Base-by-base conservation (phyloP, 805 yeast genomes). In the Lipomyces anomalus region DNA sequence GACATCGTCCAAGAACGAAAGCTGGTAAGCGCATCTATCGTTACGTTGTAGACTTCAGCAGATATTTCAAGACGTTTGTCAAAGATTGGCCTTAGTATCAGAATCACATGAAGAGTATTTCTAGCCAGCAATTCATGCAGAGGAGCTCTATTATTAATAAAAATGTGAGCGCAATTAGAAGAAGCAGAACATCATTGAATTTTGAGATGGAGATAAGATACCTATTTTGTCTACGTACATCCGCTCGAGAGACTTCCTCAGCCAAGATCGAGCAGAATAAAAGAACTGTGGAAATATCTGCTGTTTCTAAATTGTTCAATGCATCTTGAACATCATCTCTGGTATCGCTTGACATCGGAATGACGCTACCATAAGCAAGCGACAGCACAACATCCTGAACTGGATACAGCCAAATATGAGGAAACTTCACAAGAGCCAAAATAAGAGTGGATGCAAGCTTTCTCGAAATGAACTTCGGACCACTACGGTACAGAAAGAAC, bases 201-300 rank as follows among this genome's bases (percentile, higher is more conserved):
- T 13, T 13, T 28, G 38, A 22, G 3, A 2, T 9, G n/a, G n/a
- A 36, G 35, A n/a, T 22, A 22, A 20, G 23, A 6, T 22, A 44
- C 49, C 46, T 32, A 22, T 38, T 43, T 21, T 29, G 45, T 17
- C 55, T 35, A 18, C 52, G 33, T 2, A 39, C 43, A n/a, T 49
- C 53, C n/a, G 53, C 47, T 7, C 42, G 48, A 5, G 34, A 35
- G 20, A 48, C 24, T 23, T 50, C 55, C 23, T 50, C 55, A 5
- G 55, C 52, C 18, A 50, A 35, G 3, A 43, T 44, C 16, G 53
- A 26, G 23, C 44, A 34, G 22, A 48, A 50, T 11, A 47, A 35
- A 20, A 44, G 33, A 16, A 32, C 43, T 6, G 22, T 29, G 20
- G 24, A 37, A 6, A 48, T 29, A 24, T 42, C 51, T 21, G 24